A percentile compares a stretch with the other conserved stretches of the same genome.
phyloP scores from a whole-genome alignment of 768 basidiomycete species.

The Pleurotus tuoliensis region DNA sequence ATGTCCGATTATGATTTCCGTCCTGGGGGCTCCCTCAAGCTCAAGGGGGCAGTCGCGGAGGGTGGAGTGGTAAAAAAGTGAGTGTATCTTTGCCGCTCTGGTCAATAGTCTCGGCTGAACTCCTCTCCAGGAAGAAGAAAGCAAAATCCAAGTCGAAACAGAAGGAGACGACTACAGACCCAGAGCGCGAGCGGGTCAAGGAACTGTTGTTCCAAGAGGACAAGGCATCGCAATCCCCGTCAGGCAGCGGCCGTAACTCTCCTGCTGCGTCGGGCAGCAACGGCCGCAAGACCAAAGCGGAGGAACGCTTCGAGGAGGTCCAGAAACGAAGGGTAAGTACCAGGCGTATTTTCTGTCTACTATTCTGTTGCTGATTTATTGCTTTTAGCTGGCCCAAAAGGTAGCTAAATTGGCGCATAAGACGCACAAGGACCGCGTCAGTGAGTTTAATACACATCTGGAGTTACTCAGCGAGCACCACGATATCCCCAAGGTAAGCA shows the following conservation, averaged over 20 bases:
- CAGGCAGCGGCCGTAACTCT: constrained; percentile 58
- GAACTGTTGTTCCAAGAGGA: constrained; percentile 48
- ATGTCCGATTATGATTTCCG: constrained; percentile 87
- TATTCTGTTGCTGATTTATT: not conserved
- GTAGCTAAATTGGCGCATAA: constrained; percentile 76
- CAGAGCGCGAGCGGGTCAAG: constrained; percentile 45
- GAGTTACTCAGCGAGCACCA: constrained; percentile 90
- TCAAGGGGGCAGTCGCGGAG: constrained; percentile 78
- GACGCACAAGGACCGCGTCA: constrained; percentile 92
- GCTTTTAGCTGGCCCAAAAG: constrained; percentile 60
- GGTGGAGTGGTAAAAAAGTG: constrained; percentile 85
- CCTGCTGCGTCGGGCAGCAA: constrained; percentile 49
- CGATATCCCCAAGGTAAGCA: constrained; percentile 83
- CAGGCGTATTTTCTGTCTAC: too few relatives aligned
- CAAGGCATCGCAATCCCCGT: constrained; percentile 39
- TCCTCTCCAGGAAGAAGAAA: constrained; percentile 73
- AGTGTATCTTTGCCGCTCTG: constrained; percentile 19
- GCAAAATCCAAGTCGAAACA: constrained; percentile 57
- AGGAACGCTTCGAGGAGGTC: constrained; percentile 84
- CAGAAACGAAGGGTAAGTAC: constrained; percentile 71
- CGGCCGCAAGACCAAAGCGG: constrained; percentile 78
- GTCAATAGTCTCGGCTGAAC: constrained; percentile 9
- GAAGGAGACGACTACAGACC: constrained; percentile 27
- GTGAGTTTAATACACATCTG: constrained; percentile 83
- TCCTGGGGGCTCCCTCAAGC: constrained; percentile 84